Evolutionary conservation across 2,329 filamentous ascomycete species (phyloP), one percentile per base, ranked within the genome.

Genomic region (Fusarium camptoceras): DNA sequence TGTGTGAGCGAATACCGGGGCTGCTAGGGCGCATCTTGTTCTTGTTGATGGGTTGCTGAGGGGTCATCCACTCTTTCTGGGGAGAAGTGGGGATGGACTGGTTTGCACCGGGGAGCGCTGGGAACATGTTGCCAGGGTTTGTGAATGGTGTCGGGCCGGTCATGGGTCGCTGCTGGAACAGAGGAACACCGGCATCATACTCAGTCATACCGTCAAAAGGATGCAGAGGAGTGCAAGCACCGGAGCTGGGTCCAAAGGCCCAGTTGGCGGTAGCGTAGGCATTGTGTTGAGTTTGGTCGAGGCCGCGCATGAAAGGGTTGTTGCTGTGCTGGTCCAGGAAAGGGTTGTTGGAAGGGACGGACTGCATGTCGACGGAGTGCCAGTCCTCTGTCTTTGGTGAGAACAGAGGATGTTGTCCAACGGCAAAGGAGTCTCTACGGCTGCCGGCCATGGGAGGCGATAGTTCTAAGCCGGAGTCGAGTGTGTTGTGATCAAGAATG

Each of bases 161-260:
- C 78, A 89, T 82, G 44, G 85, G 79, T 59, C 84, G 77, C 68
- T 85, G 85, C 68, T 85, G 85, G 77, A 89, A 89, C 73, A 89
- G 78, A 65, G 84, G 81, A 41, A 83, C 77, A 71, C 83, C 79
- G 74, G 83, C 78, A 71, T 90, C 87, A 74, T 86, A 90, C 24
- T 88, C 87, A 41, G 86, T 81, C 34, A 89, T 80, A 50, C 89
- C 87, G 74, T 80, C 77, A 75, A 93, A 92, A 55, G 89, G 84
- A 66, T 89, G 89, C 66, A 94, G 88, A 18, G 92, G 91, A 9
- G 93, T 95, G 79, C 89, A 91, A 67, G 92, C 88, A 55, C 89
- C 91, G 27, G 89, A 83, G 55, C 43, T 66, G 55, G 65, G 65
- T 66, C 63, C 63, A 24, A 66, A 54, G 16, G 57, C 57, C 92